Evolutionary conservation across 2,329 filamentous ascomycete genomes (phyloP).

Genomic region (Aspergillus persii): DNA sequence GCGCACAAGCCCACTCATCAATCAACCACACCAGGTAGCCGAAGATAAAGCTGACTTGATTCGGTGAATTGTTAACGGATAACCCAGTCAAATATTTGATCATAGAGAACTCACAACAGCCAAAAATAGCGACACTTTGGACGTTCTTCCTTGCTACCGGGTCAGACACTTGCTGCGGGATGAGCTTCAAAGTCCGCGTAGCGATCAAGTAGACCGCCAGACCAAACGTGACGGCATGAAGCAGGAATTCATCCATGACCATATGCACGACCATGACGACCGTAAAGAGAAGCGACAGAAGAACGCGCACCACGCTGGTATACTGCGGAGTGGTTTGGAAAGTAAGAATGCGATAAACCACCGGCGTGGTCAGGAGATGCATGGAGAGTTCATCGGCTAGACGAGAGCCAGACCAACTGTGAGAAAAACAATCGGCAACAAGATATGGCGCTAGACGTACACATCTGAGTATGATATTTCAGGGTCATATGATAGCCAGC

Average conservation of each 20-base stretch:
- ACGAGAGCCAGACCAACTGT: background rate
- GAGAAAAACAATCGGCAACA: background rate
- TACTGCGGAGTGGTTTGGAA: slow-evolving; percentile 27
- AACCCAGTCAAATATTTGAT: background rate
- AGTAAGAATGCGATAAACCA: slow-evolving; percentile 42
- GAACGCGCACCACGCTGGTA: slow-evolving; percentile 22
- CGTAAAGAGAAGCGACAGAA: slow-evolving; percentile 21
- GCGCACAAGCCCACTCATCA: slow-evolving; percentile 36
- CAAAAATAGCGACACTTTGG: slow-evolving; percentile 21
- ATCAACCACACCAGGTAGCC: slow-evolving; percentile 44
- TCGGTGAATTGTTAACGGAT: background rate
- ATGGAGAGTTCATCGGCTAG: slow-evolving; percentile 43
- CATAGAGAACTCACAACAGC: slow-evolving; percentile 20
- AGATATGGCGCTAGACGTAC: slow-evolving; percentile 13
- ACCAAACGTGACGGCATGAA: slow-evolving; percentile 40
- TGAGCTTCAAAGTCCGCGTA: slow-evolving; percentile 27
- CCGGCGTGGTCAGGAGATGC: slow-evolving; percentile 44
- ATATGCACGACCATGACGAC: slow-evolving; percentile 44
- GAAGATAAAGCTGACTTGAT: slow-evolving; percentile 34
- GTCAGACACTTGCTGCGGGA: slow-evolving; percentile 34
- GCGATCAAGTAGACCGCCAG: slow-evolving; percentile 37
- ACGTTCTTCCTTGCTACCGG: slow-evolving; percentile 19
- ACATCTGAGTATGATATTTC: slow-evolving; percentile 35
- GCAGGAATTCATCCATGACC: slow-evolving; percentile 44
- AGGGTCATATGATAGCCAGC: slow-evolving; percentile 31